phyloP scores from a whole-genome alignment of 2,329 filamentous ascomycete species.

The Chaetothyriales sp. region DNA sequence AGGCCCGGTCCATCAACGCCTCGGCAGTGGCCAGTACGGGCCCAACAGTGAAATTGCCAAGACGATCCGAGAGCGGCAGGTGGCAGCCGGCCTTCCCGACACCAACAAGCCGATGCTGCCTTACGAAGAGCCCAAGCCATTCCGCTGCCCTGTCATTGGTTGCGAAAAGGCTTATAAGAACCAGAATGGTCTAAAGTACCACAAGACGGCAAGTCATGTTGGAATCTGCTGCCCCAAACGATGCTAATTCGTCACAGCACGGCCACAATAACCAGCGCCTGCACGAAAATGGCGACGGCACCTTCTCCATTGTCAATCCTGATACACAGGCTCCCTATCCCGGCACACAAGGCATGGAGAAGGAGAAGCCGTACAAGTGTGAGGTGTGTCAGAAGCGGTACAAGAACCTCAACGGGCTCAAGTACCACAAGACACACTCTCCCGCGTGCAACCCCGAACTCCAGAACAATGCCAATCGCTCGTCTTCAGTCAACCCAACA shows the following conservation, averaged over 20 bases:
- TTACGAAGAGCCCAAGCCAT: constrained; percentile 90
- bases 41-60: constrained; percentile 62
- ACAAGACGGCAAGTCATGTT: constrained; percentile 45
- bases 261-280: constrained; percentile 94
- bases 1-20: constrained; percentile 57
- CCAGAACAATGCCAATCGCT: constrained; percentile 37
- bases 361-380: constrained; percentile 97
- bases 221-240: constrained; percentile 18
- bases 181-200: constrained; percentile 93
- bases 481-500: background rate
- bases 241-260: constrained; percentile 39
- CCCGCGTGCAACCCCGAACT: constrained; percentile 81
- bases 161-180: constrained; percentile 99
- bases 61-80: constrained; percentile 50
- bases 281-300: constrained; percentile 91
- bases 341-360: constrained; percentile 97
- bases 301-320: constrained; percentile 95
- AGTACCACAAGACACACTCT: constrained; percentile 82
- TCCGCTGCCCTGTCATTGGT: constrained; percentile 92
- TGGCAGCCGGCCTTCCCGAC: constrained; percentile 43
- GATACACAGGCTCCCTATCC: constrained; percentile 90
- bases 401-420: constrained; percentile 96
- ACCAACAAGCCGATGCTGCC: constrained; percentile 33
- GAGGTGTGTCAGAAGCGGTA: constrained; percentile 96
- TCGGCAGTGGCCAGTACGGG: constrained; percentile 62